phyloP scores from a whole-genome alignment of 495 filamentous ascomycete species.

The Pseudomonodictys pantanalensis region DNA sequence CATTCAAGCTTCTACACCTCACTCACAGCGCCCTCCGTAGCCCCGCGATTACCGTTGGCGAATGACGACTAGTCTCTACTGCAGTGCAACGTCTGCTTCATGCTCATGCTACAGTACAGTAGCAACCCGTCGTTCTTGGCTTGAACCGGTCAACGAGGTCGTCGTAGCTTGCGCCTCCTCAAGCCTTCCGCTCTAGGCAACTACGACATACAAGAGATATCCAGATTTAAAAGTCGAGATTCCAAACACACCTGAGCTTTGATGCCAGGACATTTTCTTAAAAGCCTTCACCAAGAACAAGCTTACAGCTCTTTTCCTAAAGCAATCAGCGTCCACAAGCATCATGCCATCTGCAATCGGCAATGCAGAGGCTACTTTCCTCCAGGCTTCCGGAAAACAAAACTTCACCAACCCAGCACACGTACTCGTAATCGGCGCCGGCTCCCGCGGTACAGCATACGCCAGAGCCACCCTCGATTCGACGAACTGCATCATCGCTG shows the following conservation, averaged over 20 bases:
- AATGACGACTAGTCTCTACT: no score
- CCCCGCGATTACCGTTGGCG: no score
- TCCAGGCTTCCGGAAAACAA: slow-evolving; percentile 3
- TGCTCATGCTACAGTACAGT: neutral
- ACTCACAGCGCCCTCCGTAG: no score
- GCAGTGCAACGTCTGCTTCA: neutral
- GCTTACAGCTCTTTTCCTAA: neutral
- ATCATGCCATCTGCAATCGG: no score
- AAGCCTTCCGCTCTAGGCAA: neutral
- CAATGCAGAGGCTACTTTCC: slow-evolving; percentile 1
- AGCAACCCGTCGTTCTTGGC: neutral
- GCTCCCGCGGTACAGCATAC: slow-evolving; percentile 76
- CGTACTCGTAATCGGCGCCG: slow-evolving; percentile 81
- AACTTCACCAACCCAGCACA: slow-evolving; percentile 30
- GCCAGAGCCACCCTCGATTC: slow-evolving; percentile 48
- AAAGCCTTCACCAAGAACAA: neutral
- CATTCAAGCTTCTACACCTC: neutral
- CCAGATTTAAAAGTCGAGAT: no score
- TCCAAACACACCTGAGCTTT: neutral
- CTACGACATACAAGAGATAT: no score
- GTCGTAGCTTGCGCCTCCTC: neutral
- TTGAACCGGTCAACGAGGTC: neutral
- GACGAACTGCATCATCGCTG: slow-evolving; percentile 43
- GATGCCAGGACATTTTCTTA: no score
- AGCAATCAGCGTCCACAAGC: neutral